These are phyloP conservation scores for Leptomonas seymouri DNA, from an alignment of 208 protist genomes.

Conservation along the genomic window DNA sequence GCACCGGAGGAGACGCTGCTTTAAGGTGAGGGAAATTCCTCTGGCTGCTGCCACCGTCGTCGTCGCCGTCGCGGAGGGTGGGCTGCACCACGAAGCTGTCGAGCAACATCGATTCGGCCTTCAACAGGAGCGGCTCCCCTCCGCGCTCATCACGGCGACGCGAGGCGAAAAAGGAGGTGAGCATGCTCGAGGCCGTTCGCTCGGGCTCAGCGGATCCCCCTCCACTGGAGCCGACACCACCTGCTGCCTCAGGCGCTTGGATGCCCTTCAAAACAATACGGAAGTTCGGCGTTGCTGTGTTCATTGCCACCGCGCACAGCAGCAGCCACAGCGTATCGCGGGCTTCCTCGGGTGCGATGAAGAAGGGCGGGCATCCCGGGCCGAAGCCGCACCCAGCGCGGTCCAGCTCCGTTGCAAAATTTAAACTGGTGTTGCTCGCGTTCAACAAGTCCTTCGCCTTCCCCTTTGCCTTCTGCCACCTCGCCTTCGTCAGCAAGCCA, in stretches of 20 bases:
- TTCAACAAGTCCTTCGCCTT: conserved; percentile 1
- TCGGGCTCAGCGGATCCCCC: neutral
- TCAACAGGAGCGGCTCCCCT: conserved; percentile 23
- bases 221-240: neutral
- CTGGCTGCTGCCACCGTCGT: neutral
- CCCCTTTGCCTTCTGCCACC: conserved; percentile 13
- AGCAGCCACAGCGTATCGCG: conserved; percentile 67
- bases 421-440: conserved; percentile 23
- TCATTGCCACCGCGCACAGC: conserved; percentile 52
- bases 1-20: neutral
- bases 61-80: conserved; percentile 1
- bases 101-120: conserved; percentile 30
- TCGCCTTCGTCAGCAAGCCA: conserved; percentile 1
- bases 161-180: conserved; percentile 22
- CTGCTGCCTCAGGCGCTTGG: conserved; percentile 6
- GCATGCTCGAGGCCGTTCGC: conserved; percentile 2
- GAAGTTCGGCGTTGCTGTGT: conserved; percentile 26
- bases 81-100: conserved; percentile 39
- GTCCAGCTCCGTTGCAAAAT: conserved; percentile 44
- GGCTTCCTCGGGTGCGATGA: conserved; percentile 55
- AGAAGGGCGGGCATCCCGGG: conserved; percentile 41
- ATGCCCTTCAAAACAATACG: conserved; percentile 33
- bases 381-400: conserved; percentile 30
- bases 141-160: conserved; percentile 12
- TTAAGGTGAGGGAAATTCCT: neutral